Evolutionary conservation across 2,329 filamentous ascomycete genomes (phyloP).

Genomic region (Oidium heveae): DNA sequence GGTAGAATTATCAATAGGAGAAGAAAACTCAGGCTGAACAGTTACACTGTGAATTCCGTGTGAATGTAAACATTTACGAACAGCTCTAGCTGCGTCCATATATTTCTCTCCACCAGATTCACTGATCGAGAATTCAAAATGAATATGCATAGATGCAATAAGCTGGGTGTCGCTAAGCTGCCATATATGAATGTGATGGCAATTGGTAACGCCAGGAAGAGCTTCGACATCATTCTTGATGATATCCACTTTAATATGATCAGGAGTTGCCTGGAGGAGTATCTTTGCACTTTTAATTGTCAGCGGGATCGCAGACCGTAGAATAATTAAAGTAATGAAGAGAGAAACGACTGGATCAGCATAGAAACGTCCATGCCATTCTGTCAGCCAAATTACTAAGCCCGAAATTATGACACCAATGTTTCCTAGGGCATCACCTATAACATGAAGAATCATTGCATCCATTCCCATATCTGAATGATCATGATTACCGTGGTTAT

Average conservation of each 20-base stretch:
- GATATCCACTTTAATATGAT: slow-evolving; percentile 66
- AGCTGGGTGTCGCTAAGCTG: slow-evolving; percentile 88
- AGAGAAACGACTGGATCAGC: slow-evolving; percentile 81
- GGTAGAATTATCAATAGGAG: slow-evolving; percentile 19
- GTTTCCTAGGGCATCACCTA: slow-evolving; percentile 69
- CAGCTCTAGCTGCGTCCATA: slow-evolving; percentile 67
- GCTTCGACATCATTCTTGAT: slow-evolving; percentile 77
- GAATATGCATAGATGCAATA: slow-evolving; percentile 78
- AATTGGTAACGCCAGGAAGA: slow-evolving; percentile 65
- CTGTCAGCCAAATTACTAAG: slow-evolving; percentile 73
- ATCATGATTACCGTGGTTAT: slow-evolving; percentile 34
- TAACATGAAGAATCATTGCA: slow-evolving; percentile 48
- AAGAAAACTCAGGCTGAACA: slow-evolving; percentile 76
- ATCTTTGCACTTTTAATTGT: slow-evolving; percentile 65
- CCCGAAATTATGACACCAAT: slow-evolving; percentile 65
- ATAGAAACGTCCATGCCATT: slow-evolving; percentile 61
- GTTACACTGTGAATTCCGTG: slow-evolving; percentile 95
- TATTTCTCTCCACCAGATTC: slow-evolving; percentile 57
- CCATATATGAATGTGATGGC: slow-evolving; percentile 95
- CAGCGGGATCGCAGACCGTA: slow-evolving; percentile 51
- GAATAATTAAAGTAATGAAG: slow-evolving; percentile 64
- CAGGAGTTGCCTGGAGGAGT: slow-evolving; percentile 77
- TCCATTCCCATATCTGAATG: slow-evolving; percentile 92
- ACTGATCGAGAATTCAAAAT: slow-evolving; percentile 73
- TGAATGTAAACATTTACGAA: slow-evolving; percentile 70